phyloP scores from a whole-genome alignment of 1,139 yeast species.

The Taphrina flavorubra region DNA sequence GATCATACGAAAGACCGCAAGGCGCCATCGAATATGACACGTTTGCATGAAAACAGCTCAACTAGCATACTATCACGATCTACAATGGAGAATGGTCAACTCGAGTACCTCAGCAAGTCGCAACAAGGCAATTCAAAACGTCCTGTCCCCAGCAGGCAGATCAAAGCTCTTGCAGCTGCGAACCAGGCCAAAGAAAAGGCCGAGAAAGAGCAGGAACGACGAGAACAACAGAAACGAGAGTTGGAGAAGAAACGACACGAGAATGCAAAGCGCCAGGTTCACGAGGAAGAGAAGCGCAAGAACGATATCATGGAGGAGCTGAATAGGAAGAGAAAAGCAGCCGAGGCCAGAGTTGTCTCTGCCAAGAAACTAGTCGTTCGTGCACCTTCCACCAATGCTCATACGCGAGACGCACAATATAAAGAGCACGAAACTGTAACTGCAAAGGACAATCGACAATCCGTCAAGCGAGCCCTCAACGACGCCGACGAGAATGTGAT shows the following conservation, averaged over 20 bases:
- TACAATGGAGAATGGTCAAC: slow-evolving; percentile 7
- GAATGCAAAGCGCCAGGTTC: slow-evolving; percentile 41
- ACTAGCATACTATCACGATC: background rate
- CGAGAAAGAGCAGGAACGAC: slow-evolving; percentile 38
- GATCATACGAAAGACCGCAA: slow-evolving; percentile 39
- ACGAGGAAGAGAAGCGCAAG: slow-evolving; percentile 44
- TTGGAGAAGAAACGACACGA: slow-evolving; percentile 45
- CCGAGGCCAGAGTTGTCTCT: slow-evolving; percentile 23
- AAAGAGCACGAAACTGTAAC: background rate
- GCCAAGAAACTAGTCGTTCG: slow-evolving; percentile 16
- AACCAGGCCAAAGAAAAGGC: slow-evolving; percentile 43
- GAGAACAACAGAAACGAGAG: slow-evolving; percentile 44
- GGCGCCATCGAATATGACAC: background rate
- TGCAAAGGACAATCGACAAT: slow-evolving; percentile 29
- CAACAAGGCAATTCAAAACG: slow-evolving; percentile 14
- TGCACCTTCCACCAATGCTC: background rate
- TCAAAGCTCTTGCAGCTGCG: slow-evolving; percentile 44
- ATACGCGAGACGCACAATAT: background rate
- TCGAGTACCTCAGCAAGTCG: slow-evolving; percentile 20
- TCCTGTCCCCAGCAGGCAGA: slow-evolving; percentile 18
- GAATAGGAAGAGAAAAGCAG: slow-evolving; percentile 42
- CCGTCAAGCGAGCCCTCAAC: slow-evolving; percentile 32
- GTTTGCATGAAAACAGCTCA: background rate
- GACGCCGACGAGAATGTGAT: slow-evolving; percentile 19
- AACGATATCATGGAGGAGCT: slow-evolving; percentile 41